Conservation (phyloP, 495 filamentous ascomycete species). For the Baudoinia panamericana region DNA sequence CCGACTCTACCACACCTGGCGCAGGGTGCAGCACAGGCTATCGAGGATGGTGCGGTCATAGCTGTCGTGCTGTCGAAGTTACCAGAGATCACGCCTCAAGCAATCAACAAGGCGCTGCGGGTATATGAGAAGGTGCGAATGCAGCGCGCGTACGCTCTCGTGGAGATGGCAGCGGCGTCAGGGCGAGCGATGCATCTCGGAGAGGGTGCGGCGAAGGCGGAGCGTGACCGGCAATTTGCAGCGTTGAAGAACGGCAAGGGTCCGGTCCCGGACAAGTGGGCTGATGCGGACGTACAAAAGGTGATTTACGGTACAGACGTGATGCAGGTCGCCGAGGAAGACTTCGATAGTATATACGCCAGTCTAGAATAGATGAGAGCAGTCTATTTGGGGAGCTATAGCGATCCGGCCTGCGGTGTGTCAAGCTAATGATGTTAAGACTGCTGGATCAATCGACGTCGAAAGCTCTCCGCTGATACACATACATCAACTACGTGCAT, state of each 20-base stretch:
- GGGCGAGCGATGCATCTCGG: conserved; percentile 60
- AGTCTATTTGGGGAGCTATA: too few species aligned
- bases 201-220: conserved; percentile 60
- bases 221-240: conserved; percentile 59
- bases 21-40: conserved; percentile 76
- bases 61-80: conserved; percentile 49
- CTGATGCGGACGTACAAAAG: conserved; percentile 62
- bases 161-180: conserved; percentile 54
- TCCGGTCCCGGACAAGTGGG: conserved; percentile 65
- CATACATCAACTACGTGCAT: too few species aligned
- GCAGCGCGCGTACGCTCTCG: conserved; percentile 52
- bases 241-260: conserved; percentile 46
- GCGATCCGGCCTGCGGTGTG: too few species aligned
- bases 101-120: conserved; percentile 50
- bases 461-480: too few species aligned
- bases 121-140: conserved; percentile 65
- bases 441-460: too few species aligned
- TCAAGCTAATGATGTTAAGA: too few species aligned
- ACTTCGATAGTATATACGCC: conserved; percentile 41
- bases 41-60: conserved; percentile 65
- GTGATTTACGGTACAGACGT: conserved; percentile 65
- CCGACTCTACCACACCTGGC: conserved; percentile 64
- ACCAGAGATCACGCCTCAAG: conserved; percentile 39
- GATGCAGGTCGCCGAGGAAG: conserved; percentile 44
- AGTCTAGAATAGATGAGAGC: background rate